phyloP scores from a whole-genome alignment of 345 rosid genomes.

The Arabidopsis arenosa region DNA sequence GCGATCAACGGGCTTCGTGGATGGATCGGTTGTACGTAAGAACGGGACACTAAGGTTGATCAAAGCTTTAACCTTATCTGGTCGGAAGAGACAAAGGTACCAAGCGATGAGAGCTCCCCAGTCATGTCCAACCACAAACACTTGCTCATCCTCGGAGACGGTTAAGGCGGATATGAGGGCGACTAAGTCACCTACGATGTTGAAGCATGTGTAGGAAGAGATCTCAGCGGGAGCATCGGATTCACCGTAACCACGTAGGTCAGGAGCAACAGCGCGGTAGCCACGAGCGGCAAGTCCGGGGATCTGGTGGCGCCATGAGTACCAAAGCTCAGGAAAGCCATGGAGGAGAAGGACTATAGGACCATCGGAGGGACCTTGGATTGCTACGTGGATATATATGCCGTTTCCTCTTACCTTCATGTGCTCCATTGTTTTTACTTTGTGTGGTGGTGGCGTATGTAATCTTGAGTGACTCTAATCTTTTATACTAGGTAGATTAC shows the following conservation, averaged over 20 bases:
- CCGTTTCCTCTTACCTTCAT: slow-evolving; percentile 59
- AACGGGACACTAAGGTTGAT: slow-evolving; percentile 46
- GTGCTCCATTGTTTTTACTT: slow-evolving; percentile 50
- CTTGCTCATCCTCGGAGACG: slow-evolving; percentile 27
- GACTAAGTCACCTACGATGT: slow-evolving; percentile 41
- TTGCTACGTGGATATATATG: slow-evolving; percentile 71
- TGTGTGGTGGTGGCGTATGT: not conserved
- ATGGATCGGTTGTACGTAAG: slow-evolving; percentile 14
- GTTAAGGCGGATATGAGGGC: slow-evolving; percentile 31
- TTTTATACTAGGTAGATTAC: not conserved
- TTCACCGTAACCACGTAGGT: slow-evolving; percentile 47
- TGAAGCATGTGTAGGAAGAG: slow-evolving; percentile 42
- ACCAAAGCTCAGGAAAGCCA: slow-evolving; percentile 49
- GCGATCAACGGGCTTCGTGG: slow-evolving; percentile 50
- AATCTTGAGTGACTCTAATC: not conserved
- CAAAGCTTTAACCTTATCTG: slow-evolving; percentile 43
- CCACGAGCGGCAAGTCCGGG: slow-evolving; percentile 40
- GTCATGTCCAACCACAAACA: slow-evolving; percentile 49
- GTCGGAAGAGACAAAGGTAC: slow-evolving; percentile 43
- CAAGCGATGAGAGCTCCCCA: slow-evolving; percentile 49
- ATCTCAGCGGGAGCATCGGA: slow-evolving; percentile 35
- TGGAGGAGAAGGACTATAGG: slow-evolving; percentile 43
- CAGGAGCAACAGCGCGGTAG: slow-evolving; percentile 48
- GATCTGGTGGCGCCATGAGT: slow-evolving; percentile 50
- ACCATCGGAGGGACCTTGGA: slow-evolving; percentile 51